Percentiles rank a stretch among this genome's conserved stretches.
Conservation (phyloP, 1,139 yeast genomes). For the Candida sp. region DNA sequence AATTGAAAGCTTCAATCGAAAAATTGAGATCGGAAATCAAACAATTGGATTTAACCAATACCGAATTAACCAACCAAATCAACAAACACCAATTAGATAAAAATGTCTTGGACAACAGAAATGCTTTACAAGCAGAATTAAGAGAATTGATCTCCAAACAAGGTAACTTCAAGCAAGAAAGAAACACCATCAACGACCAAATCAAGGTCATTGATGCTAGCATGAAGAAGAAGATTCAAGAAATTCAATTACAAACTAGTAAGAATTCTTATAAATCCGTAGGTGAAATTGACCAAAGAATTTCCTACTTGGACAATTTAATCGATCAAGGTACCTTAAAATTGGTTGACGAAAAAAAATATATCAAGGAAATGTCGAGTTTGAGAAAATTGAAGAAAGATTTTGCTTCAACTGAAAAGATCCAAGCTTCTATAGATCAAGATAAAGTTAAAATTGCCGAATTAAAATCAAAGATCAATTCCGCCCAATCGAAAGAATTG, state of each 20-base stretch:
- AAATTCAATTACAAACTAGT: constrained; percentile 68
- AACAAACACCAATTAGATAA: constrained; percentile 42
- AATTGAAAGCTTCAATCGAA: constrained; percentile 55
- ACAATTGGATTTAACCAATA: constrained; percentile 54
- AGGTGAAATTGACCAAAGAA: constrained; percentile 76
- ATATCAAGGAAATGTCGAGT: constrained; percentile 80
- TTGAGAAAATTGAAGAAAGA: constrained; percentile 82
- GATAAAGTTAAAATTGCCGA: constrained; percentile 77
- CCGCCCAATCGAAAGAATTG: constrained; percentile 62
- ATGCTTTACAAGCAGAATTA: constrained; percentile 63
- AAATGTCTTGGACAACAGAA: constrained; percentile 51
- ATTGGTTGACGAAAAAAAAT: constrained; percentile 88
- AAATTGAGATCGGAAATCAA: constrained; percentile 66
- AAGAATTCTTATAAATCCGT: constrained; percentile 69
- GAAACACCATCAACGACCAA: constrained; percentile 68
- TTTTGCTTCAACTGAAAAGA: constrained; percentile 68
- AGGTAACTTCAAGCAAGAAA: constrained; percentile 65
- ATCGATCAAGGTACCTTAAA: constrained; percentile 81
- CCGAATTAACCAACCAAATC: constrained; percentile 41
- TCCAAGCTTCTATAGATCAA: constrained; percentile 76
- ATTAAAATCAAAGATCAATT: constrained; percentile 65
- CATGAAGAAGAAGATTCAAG: constrained; percentile 74
- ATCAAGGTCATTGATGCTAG: constrained; percentile 68
- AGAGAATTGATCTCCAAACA: constrained; percentile 64
- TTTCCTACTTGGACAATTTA: constrained; percentile 65